These are phyloP conservation scores for Cucumis sativus DNA, from an alignment of 306 rosid genomes.

Conservation along the genomic window Cucumber_9930_V3 NC_026657.2:39135501-39136000, in stretches of 20 bases:
- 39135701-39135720: conserved; percentile 12
- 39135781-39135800: conserved; percentile 74
- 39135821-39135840: conserved; percentile 17
- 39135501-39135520: conserved; percentile 23
- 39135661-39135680: conserved; percentile 43
- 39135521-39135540: not conserved
- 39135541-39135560: conserved; percentile 11
- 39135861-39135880: conserved; percentile 64
- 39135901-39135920: not conserved
- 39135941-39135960: not conserved
- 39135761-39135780: conserved; percentile 36
- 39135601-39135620: conserved; percentile 46
- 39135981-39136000: too few species aligned
- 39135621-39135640: conserved; percentile 38
- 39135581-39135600: conserved; percentile 68
- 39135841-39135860: conserved; percentile 24
- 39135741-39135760: conserved; percentile 28
- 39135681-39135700: conserved; percentile 16
- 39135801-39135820: conserved; percentile 49
- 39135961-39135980: too few species aligned
- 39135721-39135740: conserved; percentile 18
- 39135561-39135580: conserved; percentile 58
- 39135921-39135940: not conserved
- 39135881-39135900: conserved; percentile 67
- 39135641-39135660: conserved; percentile 49